These are phyloP conservation scores for Larix kaempferi DNA, from an alignment of 75 land plant genomes.

Conservation along the genomic window DNA sequence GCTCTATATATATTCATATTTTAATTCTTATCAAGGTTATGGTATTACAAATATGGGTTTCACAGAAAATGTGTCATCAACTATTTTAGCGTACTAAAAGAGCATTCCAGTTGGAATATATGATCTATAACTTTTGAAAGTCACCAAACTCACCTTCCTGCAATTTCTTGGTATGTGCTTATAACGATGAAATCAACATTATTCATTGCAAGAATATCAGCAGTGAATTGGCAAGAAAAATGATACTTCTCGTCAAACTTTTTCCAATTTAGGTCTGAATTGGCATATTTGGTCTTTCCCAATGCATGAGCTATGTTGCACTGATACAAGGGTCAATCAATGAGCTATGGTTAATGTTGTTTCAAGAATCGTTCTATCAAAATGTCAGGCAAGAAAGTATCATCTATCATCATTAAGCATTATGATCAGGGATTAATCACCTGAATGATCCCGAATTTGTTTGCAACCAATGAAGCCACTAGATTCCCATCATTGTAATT, in stretches of 20 bases:
- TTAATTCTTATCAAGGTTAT: not conserved
- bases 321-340: conserved; percentile 15
- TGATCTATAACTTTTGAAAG: not conserved
- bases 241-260: conserved; percentile 63
- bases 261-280: conserved; percentile 68
- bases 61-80: not conserved
- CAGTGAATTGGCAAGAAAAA: conserved; percentile 70
- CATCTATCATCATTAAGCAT: not conserved
- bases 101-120: too few relatives aligned
- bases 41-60: not conserved
- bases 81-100: too few relatives aligned
- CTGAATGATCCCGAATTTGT: conserved; percentile 58
- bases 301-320: conserved; percentile 75
- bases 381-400: not conserved
- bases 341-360: not conserved
- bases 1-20: not conserved
- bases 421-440: conserved; percentile 12
- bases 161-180: conserved; percentile 72
- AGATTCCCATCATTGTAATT: conserved; percentile 77
- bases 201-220: conserved; percentile 72
- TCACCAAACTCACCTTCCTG: conserved; percentile 43
- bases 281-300: conserved; percentile 77
- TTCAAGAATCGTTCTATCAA: not conserved
- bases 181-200: conserved; percentile 68
- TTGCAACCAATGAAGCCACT: conserved; percentile 62